phyloP scores from a whole-genome alignment of 345 rosid genomes.

The Populus ilicifolia region DNA sequence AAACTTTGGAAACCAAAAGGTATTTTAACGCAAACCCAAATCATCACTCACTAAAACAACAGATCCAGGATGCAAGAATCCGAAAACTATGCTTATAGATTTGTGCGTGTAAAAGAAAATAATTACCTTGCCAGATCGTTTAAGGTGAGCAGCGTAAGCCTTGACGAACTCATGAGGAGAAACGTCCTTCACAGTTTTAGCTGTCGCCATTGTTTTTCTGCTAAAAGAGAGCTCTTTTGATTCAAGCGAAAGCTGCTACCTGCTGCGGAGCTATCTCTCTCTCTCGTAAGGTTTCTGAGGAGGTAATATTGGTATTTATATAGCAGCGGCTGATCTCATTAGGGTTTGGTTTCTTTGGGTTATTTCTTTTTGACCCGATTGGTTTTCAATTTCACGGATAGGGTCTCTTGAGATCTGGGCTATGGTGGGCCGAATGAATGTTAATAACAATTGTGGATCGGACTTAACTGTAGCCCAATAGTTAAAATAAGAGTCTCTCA shows the following conservation, averaged over 20 bases:
- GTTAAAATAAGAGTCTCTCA: not conserved
- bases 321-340: not conserved
- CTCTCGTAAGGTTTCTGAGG: not conserved
- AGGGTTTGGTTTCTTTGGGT: not conserved
- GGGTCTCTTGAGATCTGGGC: not conserved
- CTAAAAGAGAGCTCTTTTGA: not conserved
- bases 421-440: not conserved
- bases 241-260: not conserved
- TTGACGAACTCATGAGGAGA: slow-evolving; percentile 86
- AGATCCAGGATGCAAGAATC: not conserved
- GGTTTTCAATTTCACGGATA: not conserved
- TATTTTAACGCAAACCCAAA: not conserved
- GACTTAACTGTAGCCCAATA: not conserved
- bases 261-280: not conserved
- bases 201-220: slow-evolving; percentile 29
- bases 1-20: not conserved
- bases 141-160: slow-evolving; percentile 84
- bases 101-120: not conserved
- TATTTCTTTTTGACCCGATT: not conserved
- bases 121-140: slow-evolving; percentile 88
- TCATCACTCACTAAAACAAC: not conserved
- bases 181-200: slow-evolving; percentile 73
- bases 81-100: not conserved
- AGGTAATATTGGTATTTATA: not conserved
- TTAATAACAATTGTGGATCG: not conserved